These are phyloP conservation scores for Diaporthe helianthi DNA, from an alignment of 2,329 filamentous ascomycete genomes.

Conservation along the genomic window DNA sequence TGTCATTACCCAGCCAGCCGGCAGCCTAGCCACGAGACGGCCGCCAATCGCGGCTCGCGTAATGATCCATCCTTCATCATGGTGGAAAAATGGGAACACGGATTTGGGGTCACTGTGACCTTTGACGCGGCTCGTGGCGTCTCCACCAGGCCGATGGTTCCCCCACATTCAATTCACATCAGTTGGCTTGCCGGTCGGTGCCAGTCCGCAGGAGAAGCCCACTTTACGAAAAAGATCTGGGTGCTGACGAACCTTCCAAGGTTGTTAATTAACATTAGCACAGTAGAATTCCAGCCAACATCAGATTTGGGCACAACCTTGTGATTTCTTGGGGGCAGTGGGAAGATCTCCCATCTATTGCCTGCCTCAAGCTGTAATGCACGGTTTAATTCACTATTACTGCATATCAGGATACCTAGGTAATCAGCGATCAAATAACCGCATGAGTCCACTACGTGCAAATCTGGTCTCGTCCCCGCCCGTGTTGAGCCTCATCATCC, in stretches of 20 bases:
- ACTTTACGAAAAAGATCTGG: constrained; percentile 25
- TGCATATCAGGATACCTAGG: background rate
- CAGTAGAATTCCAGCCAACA: constrained; percentile 9
- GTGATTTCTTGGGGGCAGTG: constrained; percentile 1
- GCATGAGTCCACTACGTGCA: constrained; percentile 20
- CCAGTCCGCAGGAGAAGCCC: constrained; percentile 5
- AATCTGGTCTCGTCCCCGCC: background rate
- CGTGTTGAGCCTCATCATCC: constrained; percentile 3
- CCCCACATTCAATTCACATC: constrained; percentile 13
- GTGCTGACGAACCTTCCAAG: constrained; percentile 14
- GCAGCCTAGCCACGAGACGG: background rate
- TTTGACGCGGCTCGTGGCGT: constrained; percentile 20
- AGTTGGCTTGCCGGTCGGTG: background rate
- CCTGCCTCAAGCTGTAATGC: background rate
- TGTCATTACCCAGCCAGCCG: no score
- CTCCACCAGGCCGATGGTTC: background rate
- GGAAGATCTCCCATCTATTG: background rate
- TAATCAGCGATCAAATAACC: constrained; percentile 24
- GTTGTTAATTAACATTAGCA: no score
- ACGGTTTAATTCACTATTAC: background rate
- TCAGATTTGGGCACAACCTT: constrained; percentile 21
- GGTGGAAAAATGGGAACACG: background rate
- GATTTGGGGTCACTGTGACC: constrained; percentile 24
- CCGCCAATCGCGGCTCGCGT: constrained; percentile 19
- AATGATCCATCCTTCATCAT: constrained; percentile 22